These are phyloP conservation scores for Fistulifera solaris DNA, from an alignment of 108 stramenopile species.

Conservation along the genomic window DNA sequence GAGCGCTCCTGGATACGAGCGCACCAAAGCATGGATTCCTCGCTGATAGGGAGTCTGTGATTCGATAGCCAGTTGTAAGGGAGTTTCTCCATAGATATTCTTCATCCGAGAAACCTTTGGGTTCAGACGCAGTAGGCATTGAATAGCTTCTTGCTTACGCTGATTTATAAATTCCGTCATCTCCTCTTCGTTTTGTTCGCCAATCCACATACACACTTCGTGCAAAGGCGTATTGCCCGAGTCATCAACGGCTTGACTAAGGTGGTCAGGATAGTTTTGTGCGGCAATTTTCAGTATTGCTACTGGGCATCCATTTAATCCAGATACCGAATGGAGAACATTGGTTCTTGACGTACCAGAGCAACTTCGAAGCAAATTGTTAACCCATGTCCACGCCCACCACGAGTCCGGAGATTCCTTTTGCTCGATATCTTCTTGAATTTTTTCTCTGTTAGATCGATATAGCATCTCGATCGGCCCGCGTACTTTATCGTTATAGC, in stretches of 20 bases:
- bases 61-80: conserved; percentile 24
- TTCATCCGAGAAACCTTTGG: conserved; percentile 16
- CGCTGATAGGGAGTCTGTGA: conserved; percentile 26
- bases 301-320: conserved; percentile 20
- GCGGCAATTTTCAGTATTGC: conserved; percentile 15
- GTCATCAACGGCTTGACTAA: conserved; percentile 10
- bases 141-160: conserved; percentile 23
- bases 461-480: conserved; percentile 32
- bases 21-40: conserved; percentile 23
- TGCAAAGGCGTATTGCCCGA: conserved; percentile 26
- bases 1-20: conserved; percentile 25
- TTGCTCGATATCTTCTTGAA: conserved; percentile 15
- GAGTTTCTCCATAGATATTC: conserved; percentile 20
- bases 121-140: conserved; percentile 15
- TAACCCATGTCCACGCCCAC: conserved; percentile 34
- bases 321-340: conserved; percentile 20
- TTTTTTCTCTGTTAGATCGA: conserved; percentile 22
- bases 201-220: conserved; percentile 26
- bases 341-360: conserved; percentile 15
- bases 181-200: conserved; percentile 1
- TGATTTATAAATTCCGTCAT: conserved; percentile 13
- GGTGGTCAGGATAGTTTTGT: conserved; percentile 17
- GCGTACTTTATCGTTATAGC: conserved; percentile 12
- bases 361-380: conserved; percentile 25
- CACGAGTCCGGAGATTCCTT: conserved; percentile 6